phyloP scores from a whole-genome alignment of 2,329 filamentous ascomycete genomes.

The Pseudogymnoascus sp. region DNA sequence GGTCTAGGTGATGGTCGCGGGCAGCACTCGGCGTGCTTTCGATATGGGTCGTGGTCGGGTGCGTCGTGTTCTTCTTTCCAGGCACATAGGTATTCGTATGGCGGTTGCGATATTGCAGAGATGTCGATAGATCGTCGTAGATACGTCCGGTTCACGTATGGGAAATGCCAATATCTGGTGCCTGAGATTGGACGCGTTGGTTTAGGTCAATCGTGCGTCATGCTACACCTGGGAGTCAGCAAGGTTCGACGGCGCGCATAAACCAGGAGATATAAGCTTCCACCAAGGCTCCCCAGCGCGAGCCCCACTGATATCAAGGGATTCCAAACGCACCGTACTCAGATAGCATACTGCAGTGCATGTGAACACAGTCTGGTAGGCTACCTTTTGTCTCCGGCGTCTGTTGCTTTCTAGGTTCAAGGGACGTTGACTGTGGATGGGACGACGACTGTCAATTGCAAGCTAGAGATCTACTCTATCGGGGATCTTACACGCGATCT shows the following conservation, averaged over 20 bases:
- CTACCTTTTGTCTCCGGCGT: neutral
- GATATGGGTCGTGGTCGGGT: neutral
- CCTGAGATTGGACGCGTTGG: neutral
- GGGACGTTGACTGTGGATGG: conserved; percentile 4
- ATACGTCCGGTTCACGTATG: neutral
- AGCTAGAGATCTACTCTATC: conserved; percentile 9
- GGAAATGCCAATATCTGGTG: neutral
- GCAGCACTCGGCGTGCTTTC: conserved; percentile 4
- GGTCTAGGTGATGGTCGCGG: conserved; percentile 14
- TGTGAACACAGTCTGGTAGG: neutral
- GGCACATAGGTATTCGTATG: conserved; percentile 6
- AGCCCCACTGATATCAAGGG: conserved; percentile 3
- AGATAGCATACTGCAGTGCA: neutral
- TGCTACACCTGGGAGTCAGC: neutral
- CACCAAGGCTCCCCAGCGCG: neutral
- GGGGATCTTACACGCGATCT: conserved; percentile 9
- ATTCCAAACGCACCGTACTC: conserved; percentile 4
- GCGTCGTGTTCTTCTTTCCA: conserved; percentile 5
- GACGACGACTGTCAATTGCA: conserved; percentile 1
- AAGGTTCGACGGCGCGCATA: conserved; percentile 4
- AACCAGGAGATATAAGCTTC: conserved; percentile 5
- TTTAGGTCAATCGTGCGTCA: neutral
- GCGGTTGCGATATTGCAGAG: neutral
- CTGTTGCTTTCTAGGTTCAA: neutral
- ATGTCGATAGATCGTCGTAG: neutral